These are phyloP conservation scores for Alternaria brassicae DNA, from an alignment of 2,329 filamentous ascomycete species.

Conservation along the genomic window DNA sequence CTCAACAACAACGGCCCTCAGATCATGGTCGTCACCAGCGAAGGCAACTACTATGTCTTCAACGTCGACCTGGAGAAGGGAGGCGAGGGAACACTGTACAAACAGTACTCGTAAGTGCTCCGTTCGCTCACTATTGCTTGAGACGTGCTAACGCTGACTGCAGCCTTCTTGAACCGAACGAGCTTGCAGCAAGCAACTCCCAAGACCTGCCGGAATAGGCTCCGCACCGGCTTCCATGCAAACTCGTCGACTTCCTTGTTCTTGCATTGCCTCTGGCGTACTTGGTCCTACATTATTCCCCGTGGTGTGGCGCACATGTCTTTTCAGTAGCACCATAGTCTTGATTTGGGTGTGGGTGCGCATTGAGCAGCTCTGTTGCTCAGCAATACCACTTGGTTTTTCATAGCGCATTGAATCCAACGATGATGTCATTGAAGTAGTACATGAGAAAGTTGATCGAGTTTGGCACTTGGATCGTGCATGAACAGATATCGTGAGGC, in stretches of 20 bases:
- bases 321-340: conserved; percentile 1
- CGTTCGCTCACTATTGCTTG: background rate
- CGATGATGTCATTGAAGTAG: conserved; percentile 14
- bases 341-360: conserved; percentile 2
- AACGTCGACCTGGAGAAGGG: conserved; percentile 94
- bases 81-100: conserved; percentile 88
- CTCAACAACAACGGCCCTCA: conserved; percentile 95
- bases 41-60: conserved; percentile 94
- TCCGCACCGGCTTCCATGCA: conserved; percentile 7
- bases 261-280: conserved; percentile 44
- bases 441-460: conserved; percentile 1
- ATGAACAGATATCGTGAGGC: conserved; percentile 20
- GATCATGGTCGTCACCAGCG: conserved; percentile 97
- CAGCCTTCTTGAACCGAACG: conserved; percentile 47
- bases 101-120: conserved; percentile 88
- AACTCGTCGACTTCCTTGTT: conserved; percentile 5
- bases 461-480: conserved; percentile 3
- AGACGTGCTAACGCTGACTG: conserved; percentile 22
- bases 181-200: conserved; percentile 40
- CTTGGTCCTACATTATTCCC: conserved; percentile 31
- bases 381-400: conserved; percentile 9
- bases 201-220: conserved; percentile 41
- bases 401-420: background rate
- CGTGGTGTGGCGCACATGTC: conserved; percentile 21
- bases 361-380: background rate